Evolutionary conservation across 169 alveolate genomes (phyloP), one percentile per base, ranked within the genome.

Genomic region (Eimeria tenella): DNA sequence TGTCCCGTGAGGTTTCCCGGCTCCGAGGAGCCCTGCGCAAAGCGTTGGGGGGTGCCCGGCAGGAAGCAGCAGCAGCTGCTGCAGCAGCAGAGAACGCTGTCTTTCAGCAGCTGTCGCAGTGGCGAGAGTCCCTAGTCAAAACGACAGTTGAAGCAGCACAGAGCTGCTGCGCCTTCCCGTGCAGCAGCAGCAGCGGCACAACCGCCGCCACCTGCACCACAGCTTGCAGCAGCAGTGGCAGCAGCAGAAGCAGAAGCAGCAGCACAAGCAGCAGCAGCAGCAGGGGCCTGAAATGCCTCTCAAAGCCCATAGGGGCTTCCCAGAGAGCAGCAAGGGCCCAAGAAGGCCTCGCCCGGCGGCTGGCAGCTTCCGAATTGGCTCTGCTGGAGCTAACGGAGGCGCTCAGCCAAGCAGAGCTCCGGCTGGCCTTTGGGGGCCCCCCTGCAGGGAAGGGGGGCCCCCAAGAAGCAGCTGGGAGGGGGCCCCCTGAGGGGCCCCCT

Each of bases 61-160:
- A 55, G 13, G 73, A 42, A 81, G 89, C 89, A 56, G 73, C 74
- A 21, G 89, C 89, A 53, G 89, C 89, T 53, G 73, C 89, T 23
- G 89, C 89, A 23, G 89, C 74, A 81, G 89, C 89, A 23, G 89
- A 81, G 55, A 73, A 81, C 23, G 74, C 53, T 4, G 89, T 81
- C 21, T 53, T 81, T 53, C 89, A 81, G 74, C 70, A 53, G 4
- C 56, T 81, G 52, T 81, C 89, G 9, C 56, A 56, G 4, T 81
- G 89, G 89, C 21, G 89, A 25, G 21, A 23, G 55, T 81, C 89
- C 10, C 19, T 81, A 9, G 73, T 81, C 25, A 60, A 53, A 6
- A 81, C 89, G 0, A 81, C 89, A 10, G 55, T 81, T 5, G 89
- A 81, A 23, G 89, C 89, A 81, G 89, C 89, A 53, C 31, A 81